Evolutionary conservation across 1,284 basidiomycete species (phyloP), one percentile per base, ranked within the genome.

Genomic region (Coriolopsis trogii): DNA sequence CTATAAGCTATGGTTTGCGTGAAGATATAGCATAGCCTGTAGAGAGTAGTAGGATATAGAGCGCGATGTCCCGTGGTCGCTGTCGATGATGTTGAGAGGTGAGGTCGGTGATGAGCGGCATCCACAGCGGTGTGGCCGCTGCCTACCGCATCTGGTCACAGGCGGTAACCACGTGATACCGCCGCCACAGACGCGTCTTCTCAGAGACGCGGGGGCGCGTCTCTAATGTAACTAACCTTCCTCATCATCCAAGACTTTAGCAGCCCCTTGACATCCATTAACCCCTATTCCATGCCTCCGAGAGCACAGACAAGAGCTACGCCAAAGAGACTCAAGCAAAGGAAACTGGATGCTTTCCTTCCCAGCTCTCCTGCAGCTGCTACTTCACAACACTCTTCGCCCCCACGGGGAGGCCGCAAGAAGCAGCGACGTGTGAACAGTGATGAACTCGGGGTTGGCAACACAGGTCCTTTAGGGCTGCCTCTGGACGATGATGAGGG

Each of bases 301-400:
- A 60, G 48, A 44, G 34, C 29, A 16, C 53, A 33, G 31, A 23
- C 40, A 3, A 12, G 38, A 7, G 20, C 46, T 8, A 52, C 56
- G 9, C 55, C 51, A 15, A 59, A 65, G 53, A 51, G 25, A 41
- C 31, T 60, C 18, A 69, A 62, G 37, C 74, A 76, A 48, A 56
- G 58, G 34, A 68, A 70, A n/a, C 55, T 76, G 12, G 49, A 60
- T 28, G 49, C 34, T 13, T 67, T 67, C 52, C 51, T 74, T 5
- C 62, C 67, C 6, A 63, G 60, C 36, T 62, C 61, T 24, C 62
- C 60, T n/a, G n/a, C n/a, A 3, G 28, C 43, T 12, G 31, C 42
- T 1, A 31, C 44, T 25, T 24, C 30, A 20, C 58, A 49, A 10
- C 37, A 45, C 10, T 51, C 51, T 15, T 53, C 55, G 4, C 46